These are phyloP conservation scores for Ceratobasidium sp. DNA, from an alignment of 1,284 basidiomycete genomes.

Conservation along the genomic window DNA sequence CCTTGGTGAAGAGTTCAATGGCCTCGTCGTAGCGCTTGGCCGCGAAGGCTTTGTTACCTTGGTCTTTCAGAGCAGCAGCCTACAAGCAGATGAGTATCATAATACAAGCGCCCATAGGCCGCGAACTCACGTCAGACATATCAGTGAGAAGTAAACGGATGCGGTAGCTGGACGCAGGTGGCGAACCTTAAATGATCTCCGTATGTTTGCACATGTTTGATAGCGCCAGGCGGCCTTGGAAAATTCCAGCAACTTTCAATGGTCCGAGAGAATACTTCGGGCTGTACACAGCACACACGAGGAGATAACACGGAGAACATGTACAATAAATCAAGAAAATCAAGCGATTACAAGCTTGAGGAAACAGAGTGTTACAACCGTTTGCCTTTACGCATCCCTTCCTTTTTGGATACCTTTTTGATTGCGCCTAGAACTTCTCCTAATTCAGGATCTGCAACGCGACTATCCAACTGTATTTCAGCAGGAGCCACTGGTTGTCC, in stretches of 20 bases:
- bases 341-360: neutral
- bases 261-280: neutral
- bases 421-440: conserved; percentile 29
- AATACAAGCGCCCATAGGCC: neutral
- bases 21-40: conserved; percentile 93
- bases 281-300: too few species aligned
- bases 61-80: conserved; percentile 78
- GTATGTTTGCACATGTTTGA: neutral
- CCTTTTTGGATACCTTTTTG: conserved; percentile 37
- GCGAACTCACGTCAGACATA: conserved; percentile 29
- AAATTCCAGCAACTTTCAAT: conserved; percentile 26
- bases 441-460: conserved; percentile 1
- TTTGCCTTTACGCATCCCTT: conserved; percentile 12
- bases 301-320: too few species aligned
- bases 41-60: conserved; percentile 95
- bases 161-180: neutral
- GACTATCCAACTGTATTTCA: neutral
- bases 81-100: conserved; percentile 39
- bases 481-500: neutral
- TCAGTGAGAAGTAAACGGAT: neutral
- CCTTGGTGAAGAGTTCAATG: conserved; percentile 64
- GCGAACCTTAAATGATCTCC: conserved; percentile 3
- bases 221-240: conserved; percentile 24
- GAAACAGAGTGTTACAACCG: neutral
- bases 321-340: neutral